A percentile compares a stretch with the other conserved stretches of the same genome.
Conservation (phyloP, 805 yeast species). For the Wickerhamiella kurtzmanii region DNA sequence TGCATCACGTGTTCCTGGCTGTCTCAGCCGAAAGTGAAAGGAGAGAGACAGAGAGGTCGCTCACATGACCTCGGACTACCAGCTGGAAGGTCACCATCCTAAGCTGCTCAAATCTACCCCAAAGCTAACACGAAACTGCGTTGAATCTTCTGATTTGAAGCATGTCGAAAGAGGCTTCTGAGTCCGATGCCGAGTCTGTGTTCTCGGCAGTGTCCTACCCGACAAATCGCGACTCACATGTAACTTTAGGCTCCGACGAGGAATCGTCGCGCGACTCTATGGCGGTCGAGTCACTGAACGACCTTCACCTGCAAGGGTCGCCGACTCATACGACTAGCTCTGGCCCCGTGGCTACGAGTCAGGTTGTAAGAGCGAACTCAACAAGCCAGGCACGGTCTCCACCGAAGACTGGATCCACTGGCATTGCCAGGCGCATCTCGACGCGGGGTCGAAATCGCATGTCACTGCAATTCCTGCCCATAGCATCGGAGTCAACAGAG, state of each 20-base stretch:
- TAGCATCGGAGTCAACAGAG: not conserved
- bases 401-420: not conserved
- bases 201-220: not conserved
- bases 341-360: too few species aligned
- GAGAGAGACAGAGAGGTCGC: too few species aligned
- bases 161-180: not conserved
- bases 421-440: not conserved
- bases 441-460: not conserved
- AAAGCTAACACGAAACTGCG: too few species aligned
- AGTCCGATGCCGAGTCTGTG: not conserved
- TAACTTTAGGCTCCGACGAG: not conserved
- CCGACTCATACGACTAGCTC: not conserved
- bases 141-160: not conserved
- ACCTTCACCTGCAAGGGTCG: not conserved
- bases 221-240: not conserved
- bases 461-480: slow-evolving; percentile 1
- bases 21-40: too few species aligned
- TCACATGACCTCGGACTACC: too few species aligned
- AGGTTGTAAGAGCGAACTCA: not conserved
- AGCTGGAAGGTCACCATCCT: too few species aligned
- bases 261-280: not conserved
- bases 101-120: too few species aligned
- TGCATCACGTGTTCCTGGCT: too few species aligned
- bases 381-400: not conserved
- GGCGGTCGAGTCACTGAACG: not conserved